phyloP scores from a whole-genome alignment of 1,284 basidiomycete genomes.

The Porogramme epimiltina region DNA sequence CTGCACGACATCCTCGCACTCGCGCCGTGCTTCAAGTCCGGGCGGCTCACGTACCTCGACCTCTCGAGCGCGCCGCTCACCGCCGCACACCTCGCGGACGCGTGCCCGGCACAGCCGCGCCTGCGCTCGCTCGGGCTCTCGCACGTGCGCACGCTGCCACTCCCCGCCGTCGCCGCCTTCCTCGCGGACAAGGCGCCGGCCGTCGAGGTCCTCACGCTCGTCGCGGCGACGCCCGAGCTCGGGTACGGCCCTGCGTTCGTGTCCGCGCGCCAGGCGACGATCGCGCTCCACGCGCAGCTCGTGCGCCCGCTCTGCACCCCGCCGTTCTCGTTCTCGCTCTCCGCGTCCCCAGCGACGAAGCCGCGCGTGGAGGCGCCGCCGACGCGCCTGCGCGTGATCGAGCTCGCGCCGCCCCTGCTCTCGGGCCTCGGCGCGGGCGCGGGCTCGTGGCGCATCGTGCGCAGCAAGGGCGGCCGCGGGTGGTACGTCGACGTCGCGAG shows the following conservation, averaged over 20 bases:
- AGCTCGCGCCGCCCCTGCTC: conserved; percentile 79
- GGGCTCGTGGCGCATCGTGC: conserved; percentile 84
- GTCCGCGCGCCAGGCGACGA: conserved; percentile 55
- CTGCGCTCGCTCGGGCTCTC: conserved; percentile 89
- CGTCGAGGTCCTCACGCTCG: conserved; percentile 86
- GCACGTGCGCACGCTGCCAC: conserved; percentile 74
- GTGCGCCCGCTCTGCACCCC: conserved; percentile 79
- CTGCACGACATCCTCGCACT: conserved; percentile 68
- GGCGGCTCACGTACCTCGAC: conserved; percentile 85
- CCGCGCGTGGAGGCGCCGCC: conserved; percentile 47
- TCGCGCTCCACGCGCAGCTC: conserved; percentile 68
- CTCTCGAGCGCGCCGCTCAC: conserved; percentile 84
- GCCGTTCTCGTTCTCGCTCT: conserved; percentile 65
- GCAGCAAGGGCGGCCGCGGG: conserved; percentile 90
- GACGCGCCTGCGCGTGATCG: conserved; percentile 86
- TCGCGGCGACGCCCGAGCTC: conserved; percentile 78
- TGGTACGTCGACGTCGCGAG: conserved; percentile 94
- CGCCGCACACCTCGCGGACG: conserved; percentile 56
- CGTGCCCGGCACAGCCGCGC: conserved; percentile 68
- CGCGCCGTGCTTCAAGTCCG: conserved; percentile 83
- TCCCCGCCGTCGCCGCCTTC: conserved; percentile 73
- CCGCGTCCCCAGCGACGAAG: conserved; percentile 8
- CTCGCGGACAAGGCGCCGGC: conserved; percentile 69
- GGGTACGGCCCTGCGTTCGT: conserved; percentile 50
- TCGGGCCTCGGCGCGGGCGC: conserved; percentile 75